Evolutionary conservation across 208 protist genomes (phyloP), one percentile per base, ranked within the genome.

Genomic region (Leishmania amazonensis): DNA sequence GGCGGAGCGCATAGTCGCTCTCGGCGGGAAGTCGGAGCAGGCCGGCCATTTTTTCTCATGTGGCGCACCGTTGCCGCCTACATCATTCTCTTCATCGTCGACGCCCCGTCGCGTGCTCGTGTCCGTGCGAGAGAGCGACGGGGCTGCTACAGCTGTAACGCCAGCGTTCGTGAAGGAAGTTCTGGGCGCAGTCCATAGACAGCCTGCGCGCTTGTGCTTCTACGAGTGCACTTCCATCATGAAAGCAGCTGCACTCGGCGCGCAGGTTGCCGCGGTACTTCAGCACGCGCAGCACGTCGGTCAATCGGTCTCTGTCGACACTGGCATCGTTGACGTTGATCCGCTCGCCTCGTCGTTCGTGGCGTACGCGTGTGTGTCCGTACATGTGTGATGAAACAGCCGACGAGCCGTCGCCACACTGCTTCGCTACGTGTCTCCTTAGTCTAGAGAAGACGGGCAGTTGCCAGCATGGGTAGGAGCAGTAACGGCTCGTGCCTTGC

Each of bases 321-420:
- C 87, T 15, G 93, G 93, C 24, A 75, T 95, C 49, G 80, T 95
- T 42, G 91, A 97, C 76, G 84, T 94, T 24, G 94, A 97, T 75
- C 88, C 91, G 9, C 87, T 93, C 49, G 80, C 90, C 13, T 87
- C 92, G 5, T 86, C 89, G 0, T 82, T 82, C 65, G 88, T 96
- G 21, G 89, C 83, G 9, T 97, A 93, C 78, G 78, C 80, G 8
- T 75, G 87, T 35, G 42, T 94, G 65, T 84, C 90, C 6, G 28
- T 88, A 28, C 38, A 49, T 4, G 2, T 21, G 62, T 67, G 51
- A 64, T 51, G 35, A 15, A 15, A 31, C 21, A 38, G 4, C 31
- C 13, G 31, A 31, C 28, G 45, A 72, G 15, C 38, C 38, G 31
- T 24, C 21, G 38, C 65, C 65, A 7, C 40, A 1, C 40, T n/a